Percentiles rank a stretch among this genome's conserved stretches.
phyloP scores from a whole-genome alignment of 2,329 filamentous ascomycete genomes.

The Neonectria magnoliae region DNA sequence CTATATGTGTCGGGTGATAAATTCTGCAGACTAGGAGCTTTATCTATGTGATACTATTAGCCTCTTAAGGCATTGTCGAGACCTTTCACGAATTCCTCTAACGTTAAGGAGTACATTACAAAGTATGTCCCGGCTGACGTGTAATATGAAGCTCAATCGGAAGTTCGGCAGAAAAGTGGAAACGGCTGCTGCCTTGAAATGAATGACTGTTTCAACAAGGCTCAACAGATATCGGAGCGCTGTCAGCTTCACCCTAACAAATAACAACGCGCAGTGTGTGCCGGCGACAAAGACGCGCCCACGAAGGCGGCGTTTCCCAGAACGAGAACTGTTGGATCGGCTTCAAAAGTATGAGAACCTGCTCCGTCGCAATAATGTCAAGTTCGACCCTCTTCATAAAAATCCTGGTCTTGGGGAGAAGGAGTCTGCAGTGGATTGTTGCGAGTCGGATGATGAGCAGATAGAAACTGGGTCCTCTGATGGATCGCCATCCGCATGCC shows the following conservation, averaged over 20 bases:
- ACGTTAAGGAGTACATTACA: no score
- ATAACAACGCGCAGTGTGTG: slow-evolving; percentile 53
- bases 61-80: no score
- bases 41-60: no score
- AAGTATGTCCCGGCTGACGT: neutral
- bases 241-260: neutral
- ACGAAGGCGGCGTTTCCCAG: slow-evolving; percentile 58
- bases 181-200: neutral
- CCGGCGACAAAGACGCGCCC: slow-evolving; percentile 49
- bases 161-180: neutral
- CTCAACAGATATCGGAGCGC: neutral
- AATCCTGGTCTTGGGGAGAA: slow-evolving; percentile 7
- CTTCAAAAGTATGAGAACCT: slow-evolving; percentile 66
- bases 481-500: slow-evolving; percentile 2
- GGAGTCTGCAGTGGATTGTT: neutral
- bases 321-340: slow-evolving; percentile 67
- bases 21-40: no score
- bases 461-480: neutral
- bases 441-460: slow-evolving; percentile 25
- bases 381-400: slow-evolving; percentile 59
- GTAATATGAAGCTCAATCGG: neutral
- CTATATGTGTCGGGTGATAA: no score
- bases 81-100: no score
- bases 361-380: slow-evolving; percentile 63
- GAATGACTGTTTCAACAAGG: neutral